Percentiles rank a stretch among this genome's conserved stretches.
Evolutionary conservation across 2,329 filamentous ascomycete species (phyloP).

Genomic region (Microascus cirrosus): DNA sequence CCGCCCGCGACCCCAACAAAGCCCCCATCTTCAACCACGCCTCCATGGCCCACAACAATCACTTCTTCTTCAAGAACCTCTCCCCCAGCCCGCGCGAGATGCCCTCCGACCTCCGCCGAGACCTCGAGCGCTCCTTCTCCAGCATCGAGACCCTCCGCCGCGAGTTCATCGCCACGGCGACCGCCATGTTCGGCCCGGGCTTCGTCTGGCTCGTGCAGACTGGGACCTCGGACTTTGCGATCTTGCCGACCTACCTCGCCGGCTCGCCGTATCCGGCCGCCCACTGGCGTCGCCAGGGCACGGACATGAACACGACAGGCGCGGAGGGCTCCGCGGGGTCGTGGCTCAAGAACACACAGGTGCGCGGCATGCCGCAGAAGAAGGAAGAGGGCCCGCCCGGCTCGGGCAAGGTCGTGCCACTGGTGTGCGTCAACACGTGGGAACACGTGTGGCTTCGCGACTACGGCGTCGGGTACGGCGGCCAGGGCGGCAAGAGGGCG

Average conservation of each 20-base stretch:
- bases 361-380: conserved; percentile 13
- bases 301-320: conserved; percentile 59
- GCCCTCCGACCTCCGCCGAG: conserved; percentile 39
- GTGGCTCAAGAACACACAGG: conserved; percentile 14
- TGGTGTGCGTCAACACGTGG: conserved; percentile 93
- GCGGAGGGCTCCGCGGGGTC: conserved; percentile 23
- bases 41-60: conserved; percentile 89
- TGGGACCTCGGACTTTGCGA: conserved; percentile 39
- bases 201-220: conserved; percentile 87
- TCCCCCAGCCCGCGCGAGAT: conserved; percentile 35
- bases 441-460: conserved; percentile 86
- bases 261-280: conserved; percentile 80
- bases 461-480: conserved; percentile 49
- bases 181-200: conserved; percentile 90
- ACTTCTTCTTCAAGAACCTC: conserved; percentile 63
- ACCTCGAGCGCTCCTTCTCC: conserved; percentile 63
- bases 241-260: conserved; percentile 84
- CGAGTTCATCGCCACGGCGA: conserved; percentile 71
- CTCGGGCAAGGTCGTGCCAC: conserved; percentile 57
- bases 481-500: conserved; percentile 59
- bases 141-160: conserved; percentile 70
- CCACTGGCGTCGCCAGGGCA: conserved; percentile 60
- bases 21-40: conserved; percentile 90
- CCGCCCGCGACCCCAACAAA: conserved; percentile 65
- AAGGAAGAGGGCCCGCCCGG: conserved; percentile 42